A percentile compares a stretch with the other conserved stretches of the same genome.
phyloP scores from a whole-genome alignment of 1,284 basidiomycete genomes.

The Puccinia horiana region DNA sequence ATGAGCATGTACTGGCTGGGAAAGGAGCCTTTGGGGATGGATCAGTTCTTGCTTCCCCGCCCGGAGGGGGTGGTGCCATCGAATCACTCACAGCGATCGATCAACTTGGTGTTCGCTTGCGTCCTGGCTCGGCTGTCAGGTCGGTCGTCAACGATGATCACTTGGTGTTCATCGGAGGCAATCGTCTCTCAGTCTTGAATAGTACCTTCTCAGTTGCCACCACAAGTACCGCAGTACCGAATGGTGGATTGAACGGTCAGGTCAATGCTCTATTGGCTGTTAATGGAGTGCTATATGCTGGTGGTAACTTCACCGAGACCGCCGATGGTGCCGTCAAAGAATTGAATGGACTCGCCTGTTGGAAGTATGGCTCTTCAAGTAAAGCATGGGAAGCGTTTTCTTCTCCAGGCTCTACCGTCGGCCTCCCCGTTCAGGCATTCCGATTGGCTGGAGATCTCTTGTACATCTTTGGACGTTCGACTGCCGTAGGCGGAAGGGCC shows the following conservation, averaged over 20 bases:
- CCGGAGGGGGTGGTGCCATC: neutral
- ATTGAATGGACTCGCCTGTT: slow-evolving; percentile 37
- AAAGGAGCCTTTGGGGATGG: slow-evolving; percentile 47
- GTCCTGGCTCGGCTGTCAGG: slow-evolving; percentile 7
- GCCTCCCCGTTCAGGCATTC: slow-evolving; percentile 12
- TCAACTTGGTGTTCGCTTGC: slow-evolving; percentile 17
- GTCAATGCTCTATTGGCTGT: slow-evolving; percentile 7
- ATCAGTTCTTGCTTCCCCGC: neutral
- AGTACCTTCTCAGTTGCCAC: slow-evolving; percentile 17
- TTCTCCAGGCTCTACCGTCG: slow-evolving; percentile 11
- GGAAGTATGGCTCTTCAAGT: slow-evolving; percentile 38
- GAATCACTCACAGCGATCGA: slow-evolving; percentile 29
- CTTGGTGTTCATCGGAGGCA: slow-evolving; percentile 25
- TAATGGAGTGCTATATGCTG: slow-evolving; percentile 23
- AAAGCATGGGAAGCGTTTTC: slow-evolving; percentile 31
- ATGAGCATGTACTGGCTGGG: slow-evolving; percentile 18
- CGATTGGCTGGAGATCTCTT: slow-evolving; percentile 7
- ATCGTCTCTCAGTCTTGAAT: slow-evolving; percentile 32
- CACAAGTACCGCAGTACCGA: slow-evolving; percentile 18
- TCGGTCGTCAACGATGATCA: slow-evolving; percentile 20
- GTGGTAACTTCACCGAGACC: slow-evolving; percentile 39
- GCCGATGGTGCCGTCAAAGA: slow-evolving; percentile 20
- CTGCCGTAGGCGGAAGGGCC: neutral
- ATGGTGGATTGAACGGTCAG: slow-evolving; percentile 41
- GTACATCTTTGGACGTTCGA: slow-evolving; percentile 33